Evolutionary conservation across 2,329 filamentous ascomycete species (phyloP), one percentile per base, ranked within the genome.

Genomic region (Cryphonectria japonica): DNA sequence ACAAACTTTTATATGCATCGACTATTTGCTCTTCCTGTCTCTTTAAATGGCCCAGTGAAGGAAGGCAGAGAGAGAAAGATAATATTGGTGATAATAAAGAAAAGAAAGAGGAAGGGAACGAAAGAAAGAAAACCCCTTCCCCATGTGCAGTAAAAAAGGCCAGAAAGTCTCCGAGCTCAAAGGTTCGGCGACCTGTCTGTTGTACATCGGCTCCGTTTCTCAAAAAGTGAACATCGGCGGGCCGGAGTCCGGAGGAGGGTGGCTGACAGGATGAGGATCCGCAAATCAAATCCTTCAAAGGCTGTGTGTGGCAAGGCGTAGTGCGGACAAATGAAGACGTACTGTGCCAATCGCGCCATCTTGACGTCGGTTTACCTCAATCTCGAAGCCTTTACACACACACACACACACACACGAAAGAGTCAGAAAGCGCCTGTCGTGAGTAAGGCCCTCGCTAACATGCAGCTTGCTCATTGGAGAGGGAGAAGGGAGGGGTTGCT

Each of bases 321-420:
- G 54, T 59, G 54, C 54, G 54, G 26, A 32, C 26, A 32, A 34
- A 2, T 7, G 54, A 61, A n/a, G 32, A 34, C 34, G 7, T 61
- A 64, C 61, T 39, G 61, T 64, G 32, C 29, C 61, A 64, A 64
- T 64, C 26, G 61, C 61, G 16, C 61, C 61, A 64, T 64, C 39
- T 19, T 19, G 39, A 46, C 37, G n/a, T 22, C 37, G 13, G 1
- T 32, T 64, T 14, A 64, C 59, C 59, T 61, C 32, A 61, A 26
- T 39, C 32, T 61, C 34, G 59, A 61, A 37, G 29, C 3, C 9
- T 29, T n/a, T 19, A 3, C 43, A 8, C 43, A 3, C 43, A 8
- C 19, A 50, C 19, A 26, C 43, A 3, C 43, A 8, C 19, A 50
- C 19, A n/a, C 52, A 37, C 29, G n/a, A 41, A 41, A 22, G 60